A percentile compares a stretch with the other conserved stretches of the same genome.
Evolutionary conservation across 768 basidiomycete genomes (phyloP).

Genomic region (Termitomyces sp.): DNA sequence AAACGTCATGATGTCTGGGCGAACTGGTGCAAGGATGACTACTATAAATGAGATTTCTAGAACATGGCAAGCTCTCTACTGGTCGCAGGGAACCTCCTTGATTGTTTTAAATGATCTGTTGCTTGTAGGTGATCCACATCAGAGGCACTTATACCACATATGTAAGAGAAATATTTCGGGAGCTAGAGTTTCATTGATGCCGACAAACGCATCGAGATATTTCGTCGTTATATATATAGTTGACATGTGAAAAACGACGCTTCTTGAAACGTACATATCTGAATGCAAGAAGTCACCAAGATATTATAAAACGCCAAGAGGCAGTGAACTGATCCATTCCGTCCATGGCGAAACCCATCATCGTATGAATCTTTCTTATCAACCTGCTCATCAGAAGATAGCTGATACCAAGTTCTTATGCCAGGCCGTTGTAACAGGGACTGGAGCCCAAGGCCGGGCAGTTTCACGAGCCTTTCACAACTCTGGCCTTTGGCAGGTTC

Average conservation of each 20-base stretch:
- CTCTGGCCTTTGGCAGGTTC: conserved; percentile 13
- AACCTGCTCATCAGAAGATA: background rate
- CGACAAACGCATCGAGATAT: too few species aligned
- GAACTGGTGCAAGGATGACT: background rate
- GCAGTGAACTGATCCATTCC: background rate
- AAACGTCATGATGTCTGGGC: background rate
- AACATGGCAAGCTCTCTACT: background rate
- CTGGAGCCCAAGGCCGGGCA: conserved; percentile 11
- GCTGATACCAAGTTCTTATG: background rate
- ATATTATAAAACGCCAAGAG: background rate
- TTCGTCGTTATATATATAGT: background rate
- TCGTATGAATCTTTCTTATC: background rate
- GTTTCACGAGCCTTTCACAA: conserved; percentile 11
- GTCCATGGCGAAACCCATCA: conserved; percentile 5
- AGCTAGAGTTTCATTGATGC: too few species aligned
- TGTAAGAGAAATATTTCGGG: too few species aligned
- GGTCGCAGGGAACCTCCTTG: background rate
- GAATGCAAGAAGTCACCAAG: too few species aligned
- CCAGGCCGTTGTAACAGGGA: conserved; percentile 12
- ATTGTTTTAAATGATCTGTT: background rate
- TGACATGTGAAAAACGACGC: background rate
- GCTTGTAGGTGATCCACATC: background rate
- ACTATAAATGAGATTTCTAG: background rate
- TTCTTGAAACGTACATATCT: too few species aligned
- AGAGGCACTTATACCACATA: too few species aligned